Base-by-base conservation (phyloP, 345 rosid genomes). In the Rhodamnia argentea region DNA sequence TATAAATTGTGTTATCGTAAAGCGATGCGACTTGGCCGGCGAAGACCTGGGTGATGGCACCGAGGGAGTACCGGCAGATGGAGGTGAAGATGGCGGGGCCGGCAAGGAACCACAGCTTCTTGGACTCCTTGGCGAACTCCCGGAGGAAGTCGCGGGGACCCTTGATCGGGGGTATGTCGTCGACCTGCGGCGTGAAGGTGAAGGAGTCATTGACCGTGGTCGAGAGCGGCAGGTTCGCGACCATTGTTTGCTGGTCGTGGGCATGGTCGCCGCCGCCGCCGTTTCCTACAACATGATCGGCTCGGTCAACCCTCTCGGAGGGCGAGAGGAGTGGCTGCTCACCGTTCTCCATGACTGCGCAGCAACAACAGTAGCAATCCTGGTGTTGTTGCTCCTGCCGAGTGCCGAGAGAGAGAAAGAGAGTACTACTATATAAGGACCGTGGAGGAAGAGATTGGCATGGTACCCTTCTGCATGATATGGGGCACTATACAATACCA, bases 51-150 rank as follows among this genome's bases (percentile, higher is more conserved):
- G 97, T 94, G 87, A 93, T 52, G 84, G 99, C 99, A 8, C 99
- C 99, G 40, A 97, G 98, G 37, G 99, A 95, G 91, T 97, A 97
- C 83, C 94, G 94, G 86, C 90, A 92, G n/a, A 95, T 0, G 70
- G 93, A 88, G 75, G 99, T 97, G 95, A 96, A 97, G 88, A 97
- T 95, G 90, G 99, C 99, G 0, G 99, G 99, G 40, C 95, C 97
- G 3, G 99, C 99, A 1, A 97, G 90, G 91, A 85, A 93, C 99
- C 99, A 96, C 6, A 97, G 92, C 87, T 93, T 97, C 87, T 90
- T 93, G 42, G 90, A 83, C 83, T 97, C 99, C 8, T 52, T 82
- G 56, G 57, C 59, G 89, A 92, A 97, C 89, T 95, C 94, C 20
- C 89, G 89, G 76, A 84, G 88, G 90, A 97, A 96, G 37, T 87